Conservation (phyloP, 306 rosid genomes). For the Prunus campanulata region DNA sequence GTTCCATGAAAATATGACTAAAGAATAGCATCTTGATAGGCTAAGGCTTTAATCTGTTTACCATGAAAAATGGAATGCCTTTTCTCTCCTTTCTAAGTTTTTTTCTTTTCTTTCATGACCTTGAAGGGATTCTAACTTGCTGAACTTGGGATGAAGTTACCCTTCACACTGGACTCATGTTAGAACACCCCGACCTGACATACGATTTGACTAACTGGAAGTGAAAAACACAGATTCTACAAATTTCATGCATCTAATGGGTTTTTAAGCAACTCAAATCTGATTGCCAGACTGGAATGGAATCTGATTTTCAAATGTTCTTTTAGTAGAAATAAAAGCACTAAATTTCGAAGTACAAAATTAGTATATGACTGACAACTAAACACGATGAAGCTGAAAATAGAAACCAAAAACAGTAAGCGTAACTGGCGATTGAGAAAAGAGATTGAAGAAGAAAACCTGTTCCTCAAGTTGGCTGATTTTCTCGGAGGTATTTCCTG, state of each 20-base stretch:
- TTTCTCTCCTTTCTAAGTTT: neutral
- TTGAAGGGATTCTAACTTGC: neutral
- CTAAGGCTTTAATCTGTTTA: neutral
- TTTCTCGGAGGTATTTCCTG: constrained; percentile 33
- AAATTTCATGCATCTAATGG: too few relatives aligned
- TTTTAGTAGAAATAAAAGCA: too few relatives aligned
- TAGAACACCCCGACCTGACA: neutral
- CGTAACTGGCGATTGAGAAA: neutral
- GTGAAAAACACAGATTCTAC: too few relatives aligned
- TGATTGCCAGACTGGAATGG: too few relatives aligned
- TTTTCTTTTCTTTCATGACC: neutral
- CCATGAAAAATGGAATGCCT: neutral
- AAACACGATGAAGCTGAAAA: neutral
- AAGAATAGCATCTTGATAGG: neutral
- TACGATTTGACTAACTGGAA: neutral
- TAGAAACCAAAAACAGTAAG: neutral
- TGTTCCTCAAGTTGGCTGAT: constrained; percentile 26
- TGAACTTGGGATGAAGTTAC: neutral
- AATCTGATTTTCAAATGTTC: too few relatives aligned
- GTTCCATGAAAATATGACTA: constrained; percentile 9
- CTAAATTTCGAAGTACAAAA: too few relatives aligned
- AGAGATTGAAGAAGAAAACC: constrained; percentile 41
- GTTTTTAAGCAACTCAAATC: too few relatives aligned
- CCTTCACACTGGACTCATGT: neutral
- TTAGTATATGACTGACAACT: too few relatives aligned